Conservation (phyloP, 495 filamentous ascomycete genomes). For the Penicillium samsonianum region DNA sequence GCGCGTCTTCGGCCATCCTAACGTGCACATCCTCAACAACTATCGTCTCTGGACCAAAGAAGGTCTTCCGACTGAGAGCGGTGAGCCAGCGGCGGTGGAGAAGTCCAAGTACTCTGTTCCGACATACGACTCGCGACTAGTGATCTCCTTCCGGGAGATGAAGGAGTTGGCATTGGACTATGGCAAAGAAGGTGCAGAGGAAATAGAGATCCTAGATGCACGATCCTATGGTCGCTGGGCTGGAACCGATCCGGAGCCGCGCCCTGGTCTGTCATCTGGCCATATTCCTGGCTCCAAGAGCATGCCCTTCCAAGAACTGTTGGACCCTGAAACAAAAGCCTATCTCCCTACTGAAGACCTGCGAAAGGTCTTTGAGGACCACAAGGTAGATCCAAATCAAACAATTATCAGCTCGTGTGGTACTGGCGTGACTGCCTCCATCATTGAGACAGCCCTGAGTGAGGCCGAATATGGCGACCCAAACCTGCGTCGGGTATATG, state of each 20-base stretch:
- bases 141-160: slow-evolving; percentile 77
- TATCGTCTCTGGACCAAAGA: slow-evolving; percentile 87
- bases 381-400: slow-evolving; percentile 76
- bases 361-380: slow-evolving; percentile 70
- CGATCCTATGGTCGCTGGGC: slow-evolving; percentile 76
- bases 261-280: slow-evolving; percentile 81
- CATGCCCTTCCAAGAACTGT: slow-evolving; percentile 74
- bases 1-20: slow-evolving; percentile 84
- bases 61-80: slow-evolving; percentile 76
- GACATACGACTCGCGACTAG: slow-evolving; percentile 53
- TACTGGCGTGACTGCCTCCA: slow-evolving; percentile 91
- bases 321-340: slow-evolving; percentile 80
- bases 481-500: slow-evolving; percentile 76
- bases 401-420: slow-evolving; percentile 89
- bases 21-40: slow-evolving; percentile 90
- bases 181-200: slow-evolving; percentile 76
- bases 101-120: slow-evolving; percentile 58
- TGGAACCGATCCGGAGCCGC: slow-evolving; percentile 83
- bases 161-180: slow-evolving; percentile 71
- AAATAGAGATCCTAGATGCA: slow-evolving; percentile 88
- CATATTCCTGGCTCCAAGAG: slow-evolving; percentile 89
- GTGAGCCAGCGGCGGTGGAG: slow-evolving; percentile 62
- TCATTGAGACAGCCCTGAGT: slow-evolving; percentile 83
- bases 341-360: slow-evolving; percentile 73
- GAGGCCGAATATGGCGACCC: slow-evolving; percentile 73